Percentiles rank a stretch among this genome's conserved stretches.
phyloP scores from a whole-genome alignment of 1,139 yeast species.

The Scheffersomyces quercinus region DNA sequence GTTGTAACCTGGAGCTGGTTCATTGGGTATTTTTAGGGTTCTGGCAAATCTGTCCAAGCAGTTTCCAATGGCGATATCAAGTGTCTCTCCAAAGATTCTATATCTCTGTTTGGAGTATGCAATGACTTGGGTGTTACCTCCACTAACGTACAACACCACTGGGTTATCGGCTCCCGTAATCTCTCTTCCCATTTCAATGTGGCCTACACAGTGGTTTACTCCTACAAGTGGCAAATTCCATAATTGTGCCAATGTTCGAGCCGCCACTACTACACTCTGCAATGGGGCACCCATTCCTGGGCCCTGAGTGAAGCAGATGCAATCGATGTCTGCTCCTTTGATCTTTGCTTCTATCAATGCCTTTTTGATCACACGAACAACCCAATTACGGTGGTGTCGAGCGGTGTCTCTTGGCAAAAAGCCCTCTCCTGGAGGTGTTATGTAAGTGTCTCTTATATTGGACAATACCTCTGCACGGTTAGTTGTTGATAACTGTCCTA shows the following conservation, averaged over 20 bases:
- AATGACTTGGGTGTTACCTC: constrained; percentile 97
- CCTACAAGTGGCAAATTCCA: constrained; percentile 90
- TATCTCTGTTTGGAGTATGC: constrained; percentile 93
- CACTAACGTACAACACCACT: constrained; percentile 93
- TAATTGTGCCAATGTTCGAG: constrained; percentile 77
- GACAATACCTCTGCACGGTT: constrained; percentile 77
- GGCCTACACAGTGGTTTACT: constrained; percentile 96
- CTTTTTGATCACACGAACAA: constrained; percentile 68
- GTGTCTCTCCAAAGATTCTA: constrained; percentile 94
- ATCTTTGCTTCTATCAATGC: constrained; percentile 68
- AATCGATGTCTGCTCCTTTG: constrained; percentile 66
- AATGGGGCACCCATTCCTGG: constrained; percentile 99
- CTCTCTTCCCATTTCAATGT: constrained; percentile 98
- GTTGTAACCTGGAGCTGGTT: constrained; percentile 96
- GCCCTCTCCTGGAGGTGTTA: constrained; percentile 98
- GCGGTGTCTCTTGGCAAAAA: constrained; percentile 96
- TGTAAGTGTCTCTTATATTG: constrained; percentile 90
- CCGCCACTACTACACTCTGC: constrained; percentile 90
- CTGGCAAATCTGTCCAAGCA: constrained; percentile 96
- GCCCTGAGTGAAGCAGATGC: constrained; percentile 94
- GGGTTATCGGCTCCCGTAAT: constrained; percentile 95
- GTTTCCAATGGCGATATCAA: constrained; percentile 96
- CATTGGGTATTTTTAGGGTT: constrained; percentile 81
- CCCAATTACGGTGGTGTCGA: constrained; percentile 95
- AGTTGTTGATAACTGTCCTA: constrained; percentile 48